phyloP scores from a whole-genome alignment of 1,284 basidiomycete genomes.

The Pulchroboletus neoregius region DNA sequence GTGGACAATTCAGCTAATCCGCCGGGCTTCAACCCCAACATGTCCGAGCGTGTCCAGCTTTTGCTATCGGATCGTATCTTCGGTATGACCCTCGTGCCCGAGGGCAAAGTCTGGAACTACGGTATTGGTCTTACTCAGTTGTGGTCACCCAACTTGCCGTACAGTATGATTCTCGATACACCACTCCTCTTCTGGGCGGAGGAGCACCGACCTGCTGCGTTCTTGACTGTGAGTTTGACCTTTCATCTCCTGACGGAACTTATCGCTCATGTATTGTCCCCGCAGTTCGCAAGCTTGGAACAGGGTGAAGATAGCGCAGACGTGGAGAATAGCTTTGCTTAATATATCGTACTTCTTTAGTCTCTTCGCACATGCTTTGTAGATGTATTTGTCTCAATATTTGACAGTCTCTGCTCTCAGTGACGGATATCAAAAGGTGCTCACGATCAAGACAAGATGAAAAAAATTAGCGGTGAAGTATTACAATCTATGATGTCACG shows the following conservation, averaged over 20 bases:
- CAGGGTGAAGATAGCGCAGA: slow-evolving; percentile 85
- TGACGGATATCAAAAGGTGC: background rate
- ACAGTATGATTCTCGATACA: slow-evolving; percentile 85
- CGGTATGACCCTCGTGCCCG: slow-evolving; percentile 87
- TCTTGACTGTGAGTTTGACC: slow-evolving; percentile 69
- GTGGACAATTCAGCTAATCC: slow-evolving; percentile 82
- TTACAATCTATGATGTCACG: slow-evolving; percentile 20
- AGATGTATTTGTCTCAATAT: slow-evolving; percentile 13
- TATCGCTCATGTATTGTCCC: slow-evolving; percentile 1
- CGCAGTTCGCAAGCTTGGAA: slow-evolving; percentile 79
- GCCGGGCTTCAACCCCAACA: slow-evolving; percentile 91
- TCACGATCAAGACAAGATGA: slow-evolving; percentile 2
- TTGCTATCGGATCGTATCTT: slow-evolving; percentile 91
- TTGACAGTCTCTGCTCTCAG: background rate
- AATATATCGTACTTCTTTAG: slow-evolving; percentile 23
- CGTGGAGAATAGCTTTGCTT: slow-evolving; percentile 84
- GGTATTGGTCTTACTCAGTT: slow-evolving; percentile 88
- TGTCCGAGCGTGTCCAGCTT: slow-evolving; percentile 96
- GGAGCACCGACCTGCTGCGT: slow-evolving; percentile 87
- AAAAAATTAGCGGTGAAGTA: slow-evolving; percentile 16
- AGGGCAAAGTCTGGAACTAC: slow-evolving; percentile 93
- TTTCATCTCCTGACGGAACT: background rate
- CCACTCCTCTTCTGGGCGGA: slow-evolving; percentile 96
- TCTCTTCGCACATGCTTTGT: slow-evolving; percentile 16
- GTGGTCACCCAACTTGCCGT: slow-evolving; percentile 84